Percentiles rank a stretch among this genome's conserved stretches.
phyloP scores from a whole-genome alignment of 495 filamentous ascomycete species.

The Talaromyces adpressus region DNA sequence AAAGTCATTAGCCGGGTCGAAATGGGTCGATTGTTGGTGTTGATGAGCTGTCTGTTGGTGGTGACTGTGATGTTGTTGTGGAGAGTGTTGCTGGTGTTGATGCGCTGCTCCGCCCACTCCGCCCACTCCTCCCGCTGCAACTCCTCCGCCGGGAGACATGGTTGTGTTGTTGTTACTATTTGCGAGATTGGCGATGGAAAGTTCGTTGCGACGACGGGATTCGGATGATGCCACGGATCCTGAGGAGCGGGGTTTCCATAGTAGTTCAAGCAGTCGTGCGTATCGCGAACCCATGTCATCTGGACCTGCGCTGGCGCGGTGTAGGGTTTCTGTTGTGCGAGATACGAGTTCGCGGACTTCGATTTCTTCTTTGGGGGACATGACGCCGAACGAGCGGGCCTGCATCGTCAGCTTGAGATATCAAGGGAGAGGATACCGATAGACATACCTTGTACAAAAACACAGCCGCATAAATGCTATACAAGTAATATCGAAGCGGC shows the following conservation, averaged over 20 bases:
- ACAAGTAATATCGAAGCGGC: conserved; percentile 51
- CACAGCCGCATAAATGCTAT: conserved; percentile 50
- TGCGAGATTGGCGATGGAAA: conserved; percentile 6
- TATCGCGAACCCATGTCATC: conserved; percentile 51
- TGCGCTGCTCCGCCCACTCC: neutral
- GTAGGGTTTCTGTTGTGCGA: conserved; percentile 42
- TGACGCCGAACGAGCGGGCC: conserved; percentile 50
- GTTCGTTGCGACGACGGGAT: conserved; percentile 18
- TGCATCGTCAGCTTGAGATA: conserved; percentile 2
- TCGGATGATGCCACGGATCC: conserved; percentile 19
- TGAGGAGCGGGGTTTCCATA: conserved; percentile 35
- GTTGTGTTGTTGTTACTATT: neutral
- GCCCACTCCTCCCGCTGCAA: neutral
- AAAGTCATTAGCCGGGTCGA: conserved; percentile 47
- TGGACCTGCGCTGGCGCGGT: conserved; percentile 43
- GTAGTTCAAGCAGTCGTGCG: conserved; percentile 44
- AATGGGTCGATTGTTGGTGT: conserved; percentile 22
- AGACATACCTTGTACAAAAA: conserved; percentile 45
- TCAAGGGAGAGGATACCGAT: neutral
- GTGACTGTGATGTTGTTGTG: neutral
- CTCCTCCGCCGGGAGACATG: neutral
- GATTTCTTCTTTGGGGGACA: conserved; percentile 43
- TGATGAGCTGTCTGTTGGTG: neutral
- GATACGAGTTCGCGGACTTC: conserved; percentile 45
- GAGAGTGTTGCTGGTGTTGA: neutral